Evolutionary conservation across 1,284 basidiomycete genomes (phyloP).

Genomic region (Baeospora myosura): DNA sequence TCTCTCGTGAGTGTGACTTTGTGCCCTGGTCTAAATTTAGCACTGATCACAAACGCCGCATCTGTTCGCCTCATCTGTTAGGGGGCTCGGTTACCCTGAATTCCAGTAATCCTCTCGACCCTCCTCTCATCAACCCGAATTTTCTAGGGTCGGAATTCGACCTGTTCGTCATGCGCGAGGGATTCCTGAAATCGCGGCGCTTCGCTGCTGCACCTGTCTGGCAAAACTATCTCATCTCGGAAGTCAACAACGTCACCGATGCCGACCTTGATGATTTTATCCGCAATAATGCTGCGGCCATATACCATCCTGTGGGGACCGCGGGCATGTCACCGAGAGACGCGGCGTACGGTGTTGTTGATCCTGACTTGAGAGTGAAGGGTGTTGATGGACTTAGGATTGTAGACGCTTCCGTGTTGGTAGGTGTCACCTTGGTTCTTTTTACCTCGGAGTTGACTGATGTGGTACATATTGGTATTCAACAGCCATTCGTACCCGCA

Average conservation of each 20-base stretch:
- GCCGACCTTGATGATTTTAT: conserved; percentile 13
- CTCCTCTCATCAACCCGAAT: conserved; percentile 31
- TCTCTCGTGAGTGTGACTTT: conserved; percentile 16
- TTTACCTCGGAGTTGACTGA: conserved; percentile 13
- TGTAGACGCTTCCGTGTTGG: conserved; percentile 31
- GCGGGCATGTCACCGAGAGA: conserved; percentile 23
- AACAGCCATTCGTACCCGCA: conserved; percentile 1
- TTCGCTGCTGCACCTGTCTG: conserved; percentile 27
- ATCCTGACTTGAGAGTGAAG: conserved; percentile 36
- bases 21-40: not conserved
- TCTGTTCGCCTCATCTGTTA: conserved; percentile 13
- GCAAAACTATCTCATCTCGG: conserved; percentile 22
- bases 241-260: not conserved
- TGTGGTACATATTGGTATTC: not conserved
- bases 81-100: conserved; percentile 31
- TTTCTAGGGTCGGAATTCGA: conserved; percentile 29
- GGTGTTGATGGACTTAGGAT: conserved; percentile 27
- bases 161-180: conserved; percentile 25
- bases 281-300: conserved; percentile 11
- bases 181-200: conserved; percentile 22
- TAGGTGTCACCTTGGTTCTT: conserved; percentile 12
- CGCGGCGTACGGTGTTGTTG: conserved; percentile 34
- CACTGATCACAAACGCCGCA: too few species aligned
- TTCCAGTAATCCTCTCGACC: conserved; percentile 29
- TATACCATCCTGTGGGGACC: conserved; percentile 23